Base-by-base conservation (phyloP, 768 basidiomycete genomes). In the Strobilomyces dryophilus region DNA sequence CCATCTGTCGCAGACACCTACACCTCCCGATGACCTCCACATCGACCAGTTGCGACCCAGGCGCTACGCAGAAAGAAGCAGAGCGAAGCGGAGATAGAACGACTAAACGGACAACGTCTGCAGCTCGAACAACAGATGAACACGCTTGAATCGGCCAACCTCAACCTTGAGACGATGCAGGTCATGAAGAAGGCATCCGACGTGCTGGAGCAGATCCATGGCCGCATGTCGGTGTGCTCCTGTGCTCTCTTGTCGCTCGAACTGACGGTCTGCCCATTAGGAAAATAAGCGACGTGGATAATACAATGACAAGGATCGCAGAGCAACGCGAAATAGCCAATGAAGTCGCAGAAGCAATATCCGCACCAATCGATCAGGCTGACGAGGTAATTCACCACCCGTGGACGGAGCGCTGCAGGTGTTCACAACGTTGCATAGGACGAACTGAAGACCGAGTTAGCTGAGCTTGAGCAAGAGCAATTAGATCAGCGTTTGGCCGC, bases 51-150 rank as follows among this genome's bases (percentile, higher is more conserved):
- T 65, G 97, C 97, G 32, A 89, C 85, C 35, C 83, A 85, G 55
- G 95, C 97, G 12, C 76, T 99, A 54, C 87, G 90, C 61, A 84
- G 94, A 73, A 98, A 97, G 86, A 97, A 97, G 72, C 79, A 84
- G 57, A 83, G 79, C 64, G 95, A 98, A 73, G 65, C 75, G 42
- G 92, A 98, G 69, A 76, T 98, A 54, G 92, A 97, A 58, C 79
- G 87, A 61, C 74, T 98, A 59, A 81, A 84, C 44, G 91, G 90
- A 12, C 89, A 87, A 49, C 82, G 92, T 59, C 70, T 98, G 67
- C 95, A 97, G 63, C 80, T 99, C 29, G 95, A 98, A 74, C 86
- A 90, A 70, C 95, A 98, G 75, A 87, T 98, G 54, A 95, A 95
- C 73, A 95, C 95, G 18, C 81, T 98, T 42, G 97, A 98, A 71